Evolutionary conservation across 805 yeast genomes (phyloP), one percentile per base, ranked within the genome.

Genomic region (Zygosaccharomyces bailii): DNA sequence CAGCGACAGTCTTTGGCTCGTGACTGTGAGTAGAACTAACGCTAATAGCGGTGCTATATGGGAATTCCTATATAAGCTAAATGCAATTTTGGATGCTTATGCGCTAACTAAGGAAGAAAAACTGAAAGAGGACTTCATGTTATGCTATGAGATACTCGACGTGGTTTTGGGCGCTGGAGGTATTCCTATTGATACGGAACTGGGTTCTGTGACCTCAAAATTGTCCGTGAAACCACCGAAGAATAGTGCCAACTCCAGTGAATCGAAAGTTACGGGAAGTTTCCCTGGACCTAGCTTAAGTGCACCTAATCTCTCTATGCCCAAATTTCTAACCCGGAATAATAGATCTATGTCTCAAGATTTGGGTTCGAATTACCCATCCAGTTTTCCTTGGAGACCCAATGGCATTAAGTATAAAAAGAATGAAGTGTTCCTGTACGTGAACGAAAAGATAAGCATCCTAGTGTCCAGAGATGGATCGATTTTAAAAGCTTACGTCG

Each of bases 1-100:
- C 46, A 47, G 50, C 19, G 71, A 73, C 10, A 69, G 74, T 40
- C 55, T 91, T 11, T 93, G 95, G 84, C 56, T 88, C 6, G 95
- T 90, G 8, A 95, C 90, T 0, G 89, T 90, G n/a, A 79, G 95
- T 1, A 75, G 97, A 50, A 82, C 88, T 34, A 93, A 91, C 60
- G 86, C 83, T 29, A 96, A 91, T 60, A 89, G 90, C 25, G 78
- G 89, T 1, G 63, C 80, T 3, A 77, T 90, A 1, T 78, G 89
- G 59, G 97, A 91, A 68, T 86, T 84, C 56, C 67, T 91, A 17
- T 79, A 79, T 66, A 75, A 76, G 46, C 68, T 91, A 18, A 76
- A 79, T 43, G 64, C 68, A 4, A 58, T 87, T 1, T 66, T 88
- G 43, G 66, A 71, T 40, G 67, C 67, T 14, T 74, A 73, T 50